Conservation (phyloP, 306 rosid genomes). For the Prinsepia uniflora region DNA sequence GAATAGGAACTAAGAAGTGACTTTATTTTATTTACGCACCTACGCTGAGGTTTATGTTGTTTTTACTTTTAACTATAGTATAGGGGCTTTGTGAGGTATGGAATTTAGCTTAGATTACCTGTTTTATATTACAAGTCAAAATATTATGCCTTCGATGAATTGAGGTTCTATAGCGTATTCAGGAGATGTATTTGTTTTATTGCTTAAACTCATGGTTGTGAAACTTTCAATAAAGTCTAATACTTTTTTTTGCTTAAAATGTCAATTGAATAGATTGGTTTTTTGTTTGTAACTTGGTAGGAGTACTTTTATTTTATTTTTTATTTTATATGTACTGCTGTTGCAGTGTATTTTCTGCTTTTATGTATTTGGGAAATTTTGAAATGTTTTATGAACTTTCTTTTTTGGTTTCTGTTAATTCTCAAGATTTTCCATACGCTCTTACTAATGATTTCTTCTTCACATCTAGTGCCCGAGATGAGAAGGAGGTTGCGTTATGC, state of each 20-base stretch:
- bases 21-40: not conserved
- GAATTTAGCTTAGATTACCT: not conserved
- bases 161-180: not conserved
- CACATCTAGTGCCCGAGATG: slow-evolving; percentile 73
- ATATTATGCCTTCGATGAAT: not conserved
- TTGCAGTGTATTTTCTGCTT: not conserved
- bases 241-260: too few relatives aligned
- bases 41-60: not conserved
- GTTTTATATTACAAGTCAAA: too few relatives aligned
- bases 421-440: not conserved
- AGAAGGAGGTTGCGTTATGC: slow-evolving; percentile 64
- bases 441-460: not conserved
- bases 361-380: not conserved
- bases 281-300: too few relatives aligned
- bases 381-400: not conserved
- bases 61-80: not conserved
- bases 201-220: too few relatives aligned
- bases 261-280: too few relatives aligned
- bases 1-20: not conserved
- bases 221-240: too few relatives aligned
- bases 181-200: too few relatives aligned
- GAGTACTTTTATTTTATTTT: too few relatives aligned
- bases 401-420: not conserved
- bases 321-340: too few relatives aligned
- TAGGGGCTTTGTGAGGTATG: not conserved